These are phyloP conservation scores for Inga laurina DNA, from an alignment of 306 rosid genomes.

Conservation along the genomic window DNA sequence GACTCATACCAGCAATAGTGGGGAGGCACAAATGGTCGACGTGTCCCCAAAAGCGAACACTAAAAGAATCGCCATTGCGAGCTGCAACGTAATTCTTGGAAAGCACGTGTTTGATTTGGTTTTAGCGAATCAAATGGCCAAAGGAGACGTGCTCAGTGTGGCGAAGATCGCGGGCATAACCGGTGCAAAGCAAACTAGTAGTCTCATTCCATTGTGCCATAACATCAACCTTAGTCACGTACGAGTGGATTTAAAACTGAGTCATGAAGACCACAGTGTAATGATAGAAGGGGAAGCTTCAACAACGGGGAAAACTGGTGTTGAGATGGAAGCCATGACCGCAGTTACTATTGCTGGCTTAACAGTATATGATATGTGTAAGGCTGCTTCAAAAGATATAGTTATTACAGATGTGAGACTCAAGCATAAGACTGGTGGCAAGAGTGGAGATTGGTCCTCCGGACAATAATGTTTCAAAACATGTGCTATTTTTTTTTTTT, in stretches of 20 bases:
- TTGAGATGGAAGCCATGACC: conserved; percentile 97
- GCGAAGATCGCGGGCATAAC: conserved; percentile 88
- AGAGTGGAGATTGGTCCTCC: conserved; percentile 82
- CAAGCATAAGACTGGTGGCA: conserved; percentile 79
- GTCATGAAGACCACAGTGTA: conserved; percentile 66
- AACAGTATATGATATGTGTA: conserved; percentile 93
- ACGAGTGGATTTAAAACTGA: conserved; percentile 61
- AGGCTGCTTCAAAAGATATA: conserved; percentile 85
- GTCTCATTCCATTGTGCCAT: conserved; percentile 81
- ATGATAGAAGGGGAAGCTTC: conserved; percentile 79
- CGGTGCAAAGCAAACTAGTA: conserved; percentile 89
- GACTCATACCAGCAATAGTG: conserved; percentile 71
- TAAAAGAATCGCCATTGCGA: conserved; percentile 70
- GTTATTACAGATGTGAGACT: conserved; percentile 68
- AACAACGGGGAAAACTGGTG: conserved; percentile 62
- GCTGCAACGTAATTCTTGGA: conserved; percentile 86
- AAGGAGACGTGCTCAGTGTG: conserved; percentile 88
- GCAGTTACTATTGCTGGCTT: conserved; percentile 77
- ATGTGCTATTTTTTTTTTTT: background rate
- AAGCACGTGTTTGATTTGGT: conserved; percentile 88
- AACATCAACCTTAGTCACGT: conserved; percentile 72
- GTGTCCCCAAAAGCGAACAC: conserved; percentile 75
- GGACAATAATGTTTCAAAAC: conserved; percentile 18
- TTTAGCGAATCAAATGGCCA: conserved; percentile 52
- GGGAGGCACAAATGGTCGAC: conserved; percentile 95